Base-by-base conservation (phyloP, 83 land plant species). In the Picea abies region DNA sequence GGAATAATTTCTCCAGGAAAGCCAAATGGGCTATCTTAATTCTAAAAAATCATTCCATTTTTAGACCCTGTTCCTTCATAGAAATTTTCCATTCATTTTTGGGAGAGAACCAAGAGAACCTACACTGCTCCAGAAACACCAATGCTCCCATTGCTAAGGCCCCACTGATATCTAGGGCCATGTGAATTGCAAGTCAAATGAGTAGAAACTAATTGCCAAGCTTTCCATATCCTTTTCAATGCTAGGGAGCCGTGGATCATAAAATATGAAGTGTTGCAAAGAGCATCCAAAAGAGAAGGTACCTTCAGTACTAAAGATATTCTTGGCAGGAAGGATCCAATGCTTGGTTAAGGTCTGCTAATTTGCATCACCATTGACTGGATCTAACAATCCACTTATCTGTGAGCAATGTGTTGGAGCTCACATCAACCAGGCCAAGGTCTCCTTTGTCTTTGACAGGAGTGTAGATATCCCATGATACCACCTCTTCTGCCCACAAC, bases 61-160 rank as follows among this genome's bases (percentile, higher is more conserved):
- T 4, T 37, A 37, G 47, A 70, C 32, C 14, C n/a, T n/a, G 35
- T 70, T 70, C 75, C 75, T 37, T 35, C 10, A 70, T 35, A 37
- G 22, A 20, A 70, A 37, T 32, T 20, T 70, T 32, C 1, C 16
- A 37, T 37, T 2, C 39, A 70, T 39, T 70, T 5, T 70, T 20
- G 44, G 75, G 39, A 35, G 75, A 70, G n/a, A 70, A 39, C 9
- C 49, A 16, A 70, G 73, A 35, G 73, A 70, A 41, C 73, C 26
- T 70, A 35, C 49, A 39, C 16, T 5, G 10, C 15, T 67, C 32
- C n/a, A 70, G 19, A 39, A 5, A 2, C 35, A 15, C 44, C 35
- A 11, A 19, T 70, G 32, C 1, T 35, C 0, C 49, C 39, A 44
- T 15, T 44, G 39, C 39, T 70, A n/a, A 19, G 22, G 17, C 17